These are phyloP conservation scores for Aspergillus unguis DNA, from an alignment of 2,329 filamentous ascomycete species.

Conservation along the genomic window DNA sequence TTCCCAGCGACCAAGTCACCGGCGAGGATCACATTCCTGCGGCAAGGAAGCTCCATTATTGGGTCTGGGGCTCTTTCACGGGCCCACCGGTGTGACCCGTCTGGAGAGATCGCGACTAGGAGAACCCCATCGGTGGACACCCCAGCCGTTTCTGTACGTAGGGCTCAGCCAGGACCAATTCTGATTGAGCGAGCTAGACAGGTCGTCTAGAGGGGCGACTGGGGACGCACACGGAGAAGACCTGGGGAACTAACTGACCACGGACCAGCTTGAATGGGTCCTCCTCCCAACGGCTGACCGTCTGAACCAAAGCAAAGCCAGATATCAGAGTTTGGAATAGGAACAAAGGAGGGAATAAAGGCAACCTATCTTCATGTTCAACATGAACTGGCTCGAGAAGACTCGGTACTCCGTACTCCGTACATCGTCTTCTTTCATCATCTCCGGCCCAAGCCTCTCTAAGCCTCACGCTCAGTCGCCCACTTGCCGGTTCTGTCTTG, in stretches of 20 bases:
- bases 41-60: neutral
- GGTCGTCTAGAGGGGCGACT: neutral
- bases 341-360: neutral
- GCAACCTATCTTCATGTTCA: neutral
- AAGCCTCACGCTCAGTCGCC: neutral
- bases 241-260: conserved; percentile 7
- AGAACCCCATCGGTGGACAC: too few relatives aligned
- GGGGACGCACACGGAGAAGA: neutral
- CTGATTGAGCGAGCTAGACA: conserved; percentile 8
- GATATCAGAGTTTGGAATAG: neutral
- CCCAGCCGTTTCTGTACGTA: neutral
- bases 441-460: neutral
- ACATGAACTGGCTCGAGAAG: neutral
- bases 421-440: conserved; percentile 4
- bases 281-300: too few relatives aligned
- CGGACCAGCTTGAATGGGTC: conserved; percentile 10
- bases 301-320: too few relatives aligned
- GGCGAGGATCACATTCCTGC: conserved; percentile 12
- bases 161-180: neutral
- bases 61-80: conserved; percentile 4
- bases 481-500: conserved; percentile 9
- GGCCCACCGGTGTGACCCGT: conserved; percentile 5
- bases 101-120: neutral
- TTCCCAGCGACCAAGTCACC: conserved; percentile 4
- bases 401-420: neutral